phyloP scores from a whole-genome alignment of 805 yeast species.

The Candida saitoana region DNA sequence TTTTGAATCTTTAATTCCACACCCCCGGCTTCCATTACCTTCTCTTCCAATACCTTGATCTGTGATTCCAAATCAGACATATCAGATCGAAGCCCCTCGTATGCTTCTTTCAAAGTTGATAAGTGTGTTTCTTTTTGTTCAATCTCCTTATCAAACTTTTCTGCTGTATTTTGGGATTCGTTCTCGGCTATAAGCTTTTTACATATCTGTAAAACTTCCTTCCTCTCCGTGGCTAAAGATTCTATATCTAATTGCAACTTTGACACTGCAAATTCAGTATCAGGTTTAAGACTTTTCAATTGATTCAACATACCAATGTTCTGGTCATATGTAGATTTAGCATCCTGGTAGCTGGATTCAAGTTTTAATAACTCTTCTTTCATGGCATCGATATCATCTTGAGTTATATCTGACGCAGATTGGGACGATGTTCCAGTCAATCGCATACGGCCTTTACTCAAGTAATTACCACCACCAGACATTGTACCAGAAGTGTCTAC shows the following conservation, averaged over 20 bases:
- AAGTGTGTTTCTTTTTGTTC: constrained; percentile 22
- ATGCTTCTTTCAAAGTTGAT: constrained; percentile 13
- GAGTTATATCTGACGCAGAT: constrained; percentile 38
- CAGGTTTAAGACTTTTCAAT: constrained; percentile 65
- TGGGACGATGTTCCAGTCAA: constrained; percentile 28
- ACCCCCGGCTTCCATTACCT: constrained; percentile 91
- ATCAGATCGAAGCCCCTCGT: constrained; percentile 42
- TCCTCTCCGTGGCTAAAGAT: constrained; percentile 51
- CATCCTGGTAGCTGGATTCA: constrained; percentile 51
- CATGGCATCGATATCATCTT: constrained; percentile 53
- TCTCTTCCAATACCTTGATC: constrained; percentile 62
- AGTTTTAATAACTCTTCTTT: constrained; percentile 47
- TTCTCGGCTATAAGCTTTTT: constrained; percentile 40
- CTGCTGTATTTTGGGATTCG: constrained; percentile 23
- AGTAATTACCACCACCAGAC: constrained; percentile 89
- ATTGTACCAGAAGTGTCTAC: constrained; percentile 93
- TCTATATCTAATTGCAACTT: constrained; percentile 62
- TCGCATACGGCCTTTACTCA: constrained; percentile 74
- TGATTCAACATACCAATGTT: constrained; percentile 58
- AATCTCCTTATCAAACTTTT: constrained; percentile 37
- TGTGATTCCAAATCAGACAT: constrained; percentile 53
- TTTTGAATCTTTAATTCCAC: constrained; percentile 73
- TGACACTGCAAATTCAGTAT: constrained; percentile 57
- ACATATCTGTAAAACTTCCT: constrained; percentile 42
- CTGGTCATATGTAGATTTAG: constrained; percentile 48